Conservation (phyloP, 805 yeast species). For the Kazachstania viticola region DNA sequence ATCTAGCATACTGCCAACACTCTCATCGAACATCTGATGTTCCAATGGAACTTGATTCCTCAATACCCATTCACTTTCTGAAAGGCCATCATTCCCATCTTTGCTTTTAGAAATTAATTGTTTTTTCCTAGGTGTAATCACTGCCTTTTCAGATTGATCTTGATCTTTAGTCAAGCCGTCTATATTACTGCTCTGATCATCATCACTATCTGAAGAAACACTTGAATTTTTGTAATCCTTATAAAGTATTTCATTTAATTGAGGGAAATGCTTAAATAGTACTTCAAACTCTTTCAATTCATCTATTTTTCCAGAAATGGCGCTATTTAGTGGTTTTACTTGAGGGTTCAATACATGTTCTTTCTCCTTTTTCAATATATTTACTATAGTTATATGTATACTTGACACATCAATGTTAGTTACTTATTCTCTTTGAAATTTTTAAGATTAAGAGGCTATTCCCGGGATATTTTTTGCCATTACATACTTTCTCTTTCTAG, state of each 20-base stretch:
- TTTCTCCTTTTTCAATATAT: too few species aligned
- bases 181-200: not conserved
- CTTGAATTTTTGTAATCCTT: conserved; percentile 1
- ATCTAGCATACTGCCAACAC: conserved; percentile 13
- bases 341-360: conserved; percentile 8
- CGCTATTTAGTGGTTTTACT: conserved; percentile 6
- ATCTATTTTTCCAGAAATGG: conserved; percentile 2
- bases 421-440: too few species aligned
- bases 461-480: not conserved
- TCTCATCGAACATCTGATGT: conserved; percentile 20
- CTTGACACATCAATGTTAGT: conserved; percentile 1
- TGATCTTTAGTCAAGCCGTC: not conserved
- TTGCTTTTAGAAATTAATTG: not conserved
- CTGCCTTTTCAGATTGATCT: not conserved
- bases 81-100: conserved; percentile 2
- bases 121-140: not conserved
- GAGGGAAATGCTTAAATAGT: conserved; percentile 16
- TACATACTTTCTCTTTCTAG: conserved; percentile 22
- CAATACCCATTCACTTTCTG: conserved; percentile 16
- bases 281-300: conserved; percentile 11
- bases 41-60: conserved; percentile 10
- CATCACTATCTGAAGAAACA: not conserved
- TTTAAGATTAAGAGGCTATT: not conserved
- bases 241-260: conserved; percentile 11
- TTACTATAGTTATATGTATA: too few species aligned